Evolutionary conservation across 768 basidiomycete genomes (phyloP).

Genomic region (Rhizopogon vesiculosus): DNA sequence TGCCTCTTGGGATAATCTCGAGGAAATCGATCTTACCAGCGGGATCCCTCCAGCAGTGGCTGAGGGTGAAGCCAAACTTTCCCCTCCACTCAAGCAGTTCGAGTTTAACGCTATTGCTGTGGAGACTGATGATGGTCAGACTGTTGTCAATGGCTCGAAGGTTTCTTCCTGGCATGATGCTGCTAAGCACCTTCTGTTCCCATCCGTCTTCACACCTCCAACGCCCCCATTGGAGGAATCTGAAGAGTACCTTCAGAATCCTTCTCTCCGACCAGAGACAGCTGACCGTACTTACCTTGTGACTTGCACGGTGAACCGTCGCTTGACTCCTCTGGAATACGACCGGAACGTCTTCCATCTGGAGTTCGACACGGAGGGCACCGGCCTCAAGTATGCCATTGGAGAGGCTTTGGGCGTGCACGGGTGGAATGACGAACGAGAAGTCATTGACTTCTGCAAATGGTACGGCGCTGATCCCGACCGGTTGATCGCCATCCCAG

Average conservation of each 20-base stretch:
- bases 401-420: constrained; percentile 97
- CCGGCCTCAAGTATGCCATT: constrained; percentile 91
- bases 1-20: constrained; percentile 62
- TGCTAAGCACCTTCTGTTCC: constrained; percentile 87
- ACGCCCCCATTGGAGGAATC: constrained; percentile 23
- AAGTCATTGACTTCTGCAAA: constrained; percentile 82
- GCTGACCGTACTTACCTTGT: constrained; percentile 90
- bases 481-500: constrained; percentile 77
- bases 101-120: constrained; percentile 73
- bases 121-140: constrained; percentile 53
- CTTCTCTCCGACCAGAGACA: constrained; percentile 79
- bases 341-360: constrained; percentile 99
- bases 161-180: constrained; percentile 78
- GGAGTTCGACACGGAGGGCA: constrained; percentile 89
- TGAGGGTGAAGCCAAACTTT: constrained; percentile 14
- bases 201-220: constrained; percentile 65
- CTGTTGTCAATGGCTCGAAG: constrained; percentile 55
- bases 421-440: constrained; percentile 92
- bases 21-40: constrained; percentile 45
- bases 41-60: constrained; percentile 14
- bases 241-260: constrained; percentile 52
- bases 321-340: constrained; percentile 92
- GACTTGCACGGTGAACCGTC: constrained; percentile 89
- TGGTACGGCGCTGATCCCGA: constrained; percentile 90
- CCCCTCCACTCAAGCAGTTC: constrained; percentile 47